These are phyloP conservation scores for Citrus glauca DNA, from an alignment of 345 rosid species.

Conservation along the genomic window DNA sequence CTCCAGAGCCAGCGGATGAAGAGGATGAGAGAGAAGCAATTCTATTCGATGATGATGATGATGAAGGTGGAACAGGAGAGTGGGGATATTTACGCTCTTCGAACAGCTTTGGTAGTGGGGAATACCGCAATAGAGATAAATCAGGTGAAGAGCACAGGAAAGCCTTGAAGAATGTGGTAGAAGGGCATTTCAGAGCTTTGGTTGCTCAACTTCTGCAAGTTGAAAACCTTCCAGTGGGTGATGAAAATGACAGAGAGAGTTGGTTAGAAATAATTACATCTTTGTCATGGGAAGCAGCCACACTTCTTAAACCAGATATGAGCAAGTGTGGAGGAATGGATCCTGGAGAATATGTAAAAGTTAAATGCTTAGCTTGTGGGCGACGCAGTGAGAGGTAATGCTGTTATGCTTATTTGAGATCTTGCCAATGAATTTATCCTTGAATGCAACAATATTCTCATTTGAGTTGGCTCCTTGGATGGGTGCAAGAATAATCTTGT, in stretches of 20 bases:
- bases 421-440: background rate
- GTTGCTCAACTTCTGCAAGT: conserved; percentile 77
- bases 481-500: background rate
- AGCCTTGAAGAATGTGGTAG: conserved; percentile 80
- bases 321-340: conserved; percentile 97
- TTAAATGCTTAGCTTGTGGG: conserved; percentile 91
- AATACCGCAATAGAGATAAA: conserved; percentile 50
- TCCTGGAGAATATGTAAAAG: conserved; percentile 96
- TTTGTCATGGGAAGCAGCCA: conserved; percentile 95
- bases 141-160: conserved; percentile 54
- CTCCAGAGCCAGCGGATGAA: conserved; percentile 93
- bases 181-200: conserved; percentile 87
- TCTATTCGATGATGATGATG: conserved; percentile 63
- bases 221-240: conserved; percentile 61
- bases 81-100: conserved; percentile 74
- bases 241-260: conserved; percentile 61
- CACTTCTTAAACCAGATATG: conserved; percentile 88
- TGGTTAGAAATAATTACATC: conserved; percentile 93
- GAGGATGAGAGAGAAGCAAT: conserved; percentile 88
- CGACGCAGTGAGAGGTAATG: conserved; percentile 76
- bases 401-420: background rate
- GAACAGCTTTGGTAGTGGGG: conserved; percentile 64
- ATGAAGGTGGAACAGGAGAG: conserved; percentile 64
- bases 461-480: background rate
- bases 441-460: background rate